Evolutionary conservation across 2,329 filamentous ascomycete species (phyloP).

Genomic region (Fusarium sp.): DNA sequence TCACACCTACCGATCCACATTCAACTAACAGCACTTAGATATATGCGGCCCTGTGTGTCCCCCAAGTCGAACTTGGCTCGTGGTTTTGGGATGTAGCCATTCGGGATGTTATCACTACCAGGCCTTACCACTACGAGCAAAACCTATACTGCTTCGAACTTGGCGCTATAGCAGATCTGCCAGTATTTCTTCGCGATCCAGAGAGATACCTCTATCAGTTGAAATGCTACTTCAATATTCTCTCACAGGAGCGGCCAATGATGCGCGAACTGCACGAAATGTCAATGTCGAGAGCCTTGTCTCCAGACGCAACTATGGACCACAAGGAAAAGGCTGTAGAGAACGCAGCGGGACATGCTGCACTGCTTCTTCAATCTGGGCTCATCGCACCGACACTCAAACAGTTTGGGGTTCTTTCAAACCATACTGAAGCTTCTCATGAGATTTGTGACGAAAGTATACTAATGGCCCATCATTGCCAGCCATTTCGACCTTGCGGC

Average conservation of each 20-base stretch:
- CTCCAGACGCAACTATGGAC: background rate
- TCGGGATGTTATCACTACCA: conserved; percentile 1
- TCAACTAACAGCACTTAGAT: background rate
- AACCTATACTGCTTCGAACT: conserved; percentile 27
- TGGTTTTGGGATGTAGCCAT: conserved; percentile 33
- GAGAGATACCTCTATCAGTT: conserved; percentile 27
- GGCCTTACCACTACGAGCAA: conserved; percentile 19
- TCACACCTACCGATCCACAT: rapidly evolving
- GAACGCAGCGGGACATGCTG: conserved; percentile 7
- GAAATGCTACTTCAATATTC: conserved; percentile 22
- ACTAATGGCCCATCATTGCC: conserved; percentile 1
- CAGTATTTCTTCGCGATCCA: conserved; percentile 23
- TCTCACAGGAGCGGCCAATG: conserved; percentile 3
- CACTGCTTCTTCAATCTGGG: conserved; percentile 15
- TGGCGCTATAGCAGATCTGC: conserved; percentile 12
- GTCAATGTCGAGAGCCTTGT: background rate
- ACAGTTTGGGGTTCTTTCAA: conserved; percentile 5
- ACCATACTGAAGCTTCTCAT: background rate
- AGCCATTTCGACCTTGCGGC: conserved; percentile 24
- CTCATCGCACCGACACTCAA: conserved; percentile 16
- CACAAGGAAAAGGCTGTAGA: conserved; percentile 6
- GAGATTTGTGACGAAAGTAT: conserved; percentile 16
- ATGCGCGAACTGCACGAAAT: conserved; percentile 11
- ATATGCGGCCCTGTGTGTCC: conserved; percentile 20
- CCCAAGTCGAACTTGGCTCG: conserved; percentile 14